phyloP scores from a whole-genome alignment of 805 yeast genomes.

The Grigorovia transvaalensis region DNA sequence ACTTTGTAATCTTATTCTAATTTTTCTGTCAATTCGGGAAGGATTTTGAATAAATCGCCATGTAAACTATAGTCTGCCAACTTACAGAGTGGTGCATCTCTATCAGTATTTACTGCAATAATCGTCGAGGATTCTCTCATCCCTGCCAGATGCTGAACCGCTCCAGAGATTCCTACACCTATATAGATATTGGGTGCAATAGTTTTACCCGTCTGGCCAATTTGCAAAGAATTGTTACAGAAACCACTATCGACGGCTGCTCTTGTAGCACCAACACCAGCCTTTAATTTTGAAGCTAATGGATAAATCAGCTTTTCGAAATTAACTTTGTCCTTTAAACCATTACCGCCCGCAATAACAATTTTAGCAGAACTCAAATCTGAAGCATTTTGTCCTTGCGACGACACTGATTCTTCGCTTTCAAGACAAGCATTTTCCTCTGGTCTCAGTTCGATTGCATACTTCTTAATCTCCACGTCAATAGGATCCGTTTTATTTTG shows the following conservation, averaged over 20 bases:
- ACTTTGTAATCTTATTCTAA: conserved; percentile 17
- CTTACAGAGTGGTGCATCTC: conserved; percentile 87
- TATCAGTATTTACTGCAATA: conserved; percentile 91
- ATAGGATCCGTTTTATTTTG: conserved; percentile 40
- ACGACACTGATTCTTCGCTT: background rate
- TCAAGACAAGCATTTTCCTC: background rate
- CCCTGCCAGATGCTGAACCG: conserved; percentile 96
- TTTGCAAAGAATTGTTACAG: conserved; percentile 92
- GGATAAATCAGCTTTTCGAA: conserved; percentile 73
- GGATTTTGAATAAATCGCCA: conserved; percentile 74
- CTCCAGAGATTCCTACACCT: conserved; percentile 93
- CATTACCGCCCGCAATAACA: conserved; percentile 91
- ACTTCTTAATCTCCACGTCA: conserved; percentile 21
- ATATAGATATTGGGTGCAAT: conserved; percentile 93
- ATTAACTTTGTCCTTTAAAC: conserved; percentile 79
- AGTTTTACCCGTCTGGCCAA: conserved; percentile 96
- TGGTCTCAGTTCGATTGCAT: background rate
- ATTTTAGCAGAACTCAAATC: conserved; percentile 74
- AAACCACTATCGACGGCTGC: conserved; percentile 96
- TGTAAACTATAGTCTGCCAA: conserved; percentile 84
- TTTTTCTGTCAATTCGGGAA: conserved; percentile 86
- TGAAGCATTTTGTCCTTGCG: conserved; percentile 39
- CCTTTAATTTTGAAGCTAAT: conserved; percentile 62
- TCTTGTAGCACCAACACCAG: conserved; percentile 84
- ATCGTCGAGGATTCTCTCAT: conserved; percentile 93